A percentile compares a stretch with the other conserved stretches of the same genome.
Evolutionary conservation across 257 asterid species (phyloP).

Genomic region (Nicotiana tabacum): DNA sequence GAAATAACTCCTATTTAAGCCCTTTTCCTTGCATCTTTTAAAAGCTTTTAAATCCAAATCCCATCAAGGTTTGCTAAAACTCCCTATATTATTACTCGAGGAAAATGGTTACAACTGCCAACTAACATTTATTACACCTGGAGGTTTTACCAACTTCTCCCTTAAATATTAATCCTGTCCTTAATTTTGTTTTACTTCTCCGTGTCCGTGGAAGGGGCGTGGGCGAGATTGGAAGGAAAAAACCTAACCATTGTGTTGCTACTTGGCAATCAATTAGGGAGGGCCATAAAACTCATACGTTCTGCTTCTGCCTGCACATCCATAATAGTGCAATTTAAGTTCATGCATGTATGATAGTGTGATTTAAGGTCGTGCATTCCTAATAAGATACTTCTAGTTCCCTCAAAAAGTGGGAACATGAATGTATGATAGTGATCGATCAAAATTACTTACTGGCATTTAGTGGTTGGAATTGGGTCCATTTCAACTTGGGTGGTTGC

Average conservation of each 20-base stretch:
- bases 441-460: background rate
- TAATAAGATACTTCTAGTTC: too few species aligned
- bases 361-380: too few species aligned
- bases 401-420: background rate
- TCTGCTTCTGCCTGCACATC: too few species aligned
- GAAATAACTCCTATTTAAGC: too few species aligned
- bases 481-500: background rate
- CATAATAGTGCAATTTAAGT: too few species aligned
- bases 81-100: background rate
- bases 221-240: background rate
- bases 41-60: too few species aligned
- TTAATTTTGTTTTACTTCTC: too few species aligned
- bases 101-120: background rate
- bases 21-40: too few species aligned
- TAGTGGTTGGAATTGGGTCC: background rate
- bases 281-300: background rate
- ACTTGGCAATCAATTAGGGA: background rate
- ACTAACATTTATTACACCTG: background rate
- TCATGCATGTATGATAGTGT: too few species aligned
- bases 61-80: too few species aligned
- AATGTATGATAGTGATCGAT: background rate
- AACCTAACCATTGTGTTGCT: background rate
- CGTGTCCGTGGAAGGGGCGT: background rate
- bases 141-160: too few species aligned
- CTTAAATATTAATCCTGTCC: too few species aligned